Conservation (phyloP, 805 yeast genomes). For the Schwanniomyces yamadae region DNA sequence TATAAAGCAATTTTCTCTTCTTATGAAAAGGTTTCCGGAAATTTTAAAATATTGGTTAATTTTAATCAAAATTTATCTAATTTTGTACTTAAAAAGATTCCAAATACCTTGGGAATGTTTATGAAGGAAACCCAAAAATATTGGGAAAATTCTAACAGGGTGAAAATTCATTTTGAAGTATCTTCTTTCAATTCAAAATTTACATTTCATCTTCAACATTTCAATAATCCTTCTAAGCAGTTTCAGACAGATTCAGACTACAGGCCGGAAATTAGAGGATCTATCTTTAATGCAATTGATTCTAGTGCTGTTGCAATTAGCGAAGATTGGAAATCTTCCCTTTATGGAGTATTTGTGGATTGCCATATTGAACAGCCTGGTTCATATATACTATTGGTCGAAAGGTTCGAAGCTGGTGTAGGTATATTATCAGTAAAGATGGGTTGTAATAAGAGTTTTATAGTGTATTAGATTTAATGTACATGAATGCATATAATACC, state of each 20-base stretch:
- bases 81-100: constrained; percentile 14
- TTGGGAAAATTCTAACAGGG: constrained; percentile 44
- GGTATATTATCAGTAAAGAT: constrained; percentile 39
- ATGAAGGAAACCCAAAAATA: constrained; percentile 18
- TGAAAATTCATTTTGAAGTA: constrained; percentile 28
- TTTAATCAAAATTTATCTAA: constrained; percentile 13
- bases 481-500: background rate
- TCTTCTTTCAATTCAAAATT: constrained; percentile 19
- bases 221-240: constrained; percentile 7
- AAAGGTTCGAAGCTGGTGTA: constrained; percentile 47
- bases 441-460: constrained; percentile 26
- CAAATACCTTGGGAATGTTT: constrained; percentile 37
- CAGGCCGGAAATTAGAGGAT: constrained; percentile 47
- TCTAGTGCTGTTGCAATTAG: constrained; percentile 32
- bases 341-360: constrained; percentile 46
- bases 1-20: constrained; percentile 51
- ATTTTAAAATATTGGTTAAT: constrained; percentile 32
- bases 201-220: constrained; percentile 26
- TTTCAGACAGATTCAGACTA: constrained; percentile 24
- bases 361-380: constrained; percentile 23
- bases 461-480: constrained; percentile 1
- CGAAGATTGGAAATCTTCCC: constrained; percentile 38
- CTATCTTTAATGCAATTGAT: constrained; percentile 33
- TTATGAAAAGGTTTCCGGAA: constrained; percentile 30
- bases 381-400: constrained; percentile 42